phyloP scores from a whole-genome alignment of 495 filamentous ascomycete species.

The Penicillium salamii region DNA sequence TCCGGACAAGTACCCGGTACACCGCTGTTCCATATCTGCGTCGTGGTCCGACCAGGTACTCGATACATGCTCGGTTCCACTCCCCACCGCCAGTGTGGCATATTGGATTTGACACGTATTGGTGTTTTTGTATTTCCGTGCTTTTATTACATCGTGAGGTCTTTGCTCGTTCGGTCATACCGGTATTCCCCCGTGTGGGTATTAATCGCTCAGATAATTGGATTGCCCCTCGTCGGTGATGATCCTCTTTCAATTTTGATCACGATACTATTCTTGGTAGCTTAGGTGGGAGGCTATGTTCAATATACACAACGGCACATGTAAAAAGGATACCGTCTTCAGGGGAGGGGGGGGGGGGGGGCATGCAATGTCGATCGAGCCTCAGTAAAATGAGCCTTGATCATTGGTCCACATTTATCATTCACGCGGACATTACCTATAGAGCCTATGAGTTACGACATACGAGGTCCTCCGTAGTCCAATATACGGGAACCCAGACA shows the following conservation, averaged over 20 bases:
- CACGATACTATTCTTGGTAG: no score
- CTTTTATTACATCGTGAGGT: no score
- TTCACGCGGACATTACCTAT: conserved; percentile 8
- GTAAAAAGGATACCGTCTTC: conserved; percentile 7
- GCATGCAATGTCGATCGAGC: conserved; percentile 43
- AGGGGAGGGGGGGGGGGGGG: conserved; percentile 24
- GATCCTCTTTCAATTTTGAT: no score
- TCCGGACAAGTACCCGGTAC: conserved; percentile 6
- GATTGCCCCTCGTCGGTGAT: background rate
- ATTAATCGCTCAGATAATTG: no score
- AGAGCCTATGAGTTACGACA: background rate
- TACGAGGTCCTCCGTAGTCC: no score
- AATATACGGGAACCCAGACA: no score
- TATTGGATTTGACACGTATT: conserved; percentile 2
- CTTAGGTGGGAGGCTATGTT: no score
- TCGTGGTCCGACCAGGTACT: conserved; percentile 7
- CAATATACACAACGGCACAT: background rate
- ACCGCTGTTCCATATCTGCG: conserved; percentile 2
- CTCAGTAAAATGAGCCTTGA: conserved; percentile 26
- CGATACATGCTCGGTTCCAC: background rate
- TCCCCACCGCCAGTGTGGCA: background rate
- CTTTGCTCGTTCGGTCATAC: no score
- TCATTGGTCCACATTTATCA: conserved; percentile 12
- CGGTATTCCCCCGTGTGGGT: no score
- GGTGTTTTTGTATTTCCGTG: background rate